Evolutionary conservation across 2,329 filamentous ascomycete species (phyloP), one percentile per base, ranked within the genome.

Genomic region (Phaeosphaeria sp.): DNA sequence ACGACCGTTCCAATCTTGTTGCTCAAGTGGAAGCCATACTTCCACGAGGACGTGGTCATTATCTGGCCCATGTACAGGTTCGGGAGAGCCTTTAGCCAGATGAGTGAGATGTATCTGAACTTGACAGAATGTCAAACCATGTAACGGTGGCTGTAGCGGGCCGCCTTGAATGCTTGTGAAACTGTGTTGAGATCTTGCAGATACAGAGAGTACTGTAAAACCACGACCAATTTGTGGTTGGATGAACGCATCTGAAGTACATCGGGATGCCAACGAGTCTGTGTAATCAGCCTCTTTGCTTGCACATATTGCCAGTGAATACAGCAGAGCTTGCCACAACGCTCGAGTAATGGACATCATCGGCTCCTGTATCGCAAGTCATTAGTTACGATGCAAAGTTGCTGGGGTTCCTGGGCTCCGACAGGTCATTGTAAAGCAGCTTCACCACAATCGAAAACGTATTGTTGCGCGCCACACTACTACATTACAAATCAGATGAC

Each of bases 1-100:
- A 1, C 74, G 68, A 10, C 67, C 68, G 41, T 76, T 77, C 74
- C 73, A 77, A 5, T 64, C 58, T 0, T 70, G 57, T 2, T 33
- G 36, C 2, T 52, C 55, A 9, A 68, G 39, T 3, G 75, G 74
- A 10, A 77, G 66, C 74, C 73, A 76, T n/a, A 60, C 56, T 52
- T 71, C 64, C 10, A 72, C 59, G 3, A 68, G 46, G 2, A 73
- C 68, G 2, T 64, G 60, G 55, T 75, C 72, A 11, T 21, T 48
- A 13, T 17, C 21, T 3, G 41, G 30, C 10, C 44, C 25, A 4
- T 25, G 46, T 15, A 51, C 15, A 15, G 42, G n/a, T 13, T 36
- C 17, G 43, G 60, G 46, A 11, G 11, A 30, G 20, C 54, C 22
- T 18, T 44, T 11, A 10, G 33, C 44, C 15, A 54, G 25, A 30